Conservation (phyloP, 345 rosid genomes). For the Lepidium didymum region DNA sequence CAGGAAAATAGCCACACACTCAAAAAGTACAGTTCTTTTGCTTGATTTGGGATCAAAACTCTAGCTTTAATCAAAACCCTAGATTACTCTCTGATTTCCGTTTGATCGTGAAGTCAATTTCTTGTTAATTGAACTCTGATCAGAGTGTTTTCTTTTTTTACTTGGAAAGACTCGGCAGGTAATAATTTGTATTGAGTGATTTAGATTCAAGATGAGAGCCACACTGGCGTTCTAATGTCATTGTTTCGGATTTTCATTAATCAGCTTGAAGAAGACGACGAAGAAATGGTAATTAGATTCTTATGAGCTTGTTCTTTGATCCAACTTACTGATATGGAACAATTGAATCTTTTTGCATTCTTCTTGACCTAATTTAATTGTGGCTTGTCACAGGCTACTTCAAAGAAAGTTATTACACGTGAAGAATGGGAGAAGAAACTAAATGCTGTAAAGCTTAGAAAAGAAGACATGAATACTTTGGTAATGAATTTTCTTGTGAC, state of each 20-base stretch:
- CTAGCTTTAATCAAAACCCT: neutral
- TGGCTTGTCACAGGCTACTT: conserved; percentile 37
- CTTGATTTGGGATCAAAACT: neutral
- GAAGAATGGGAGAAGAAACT: conserved; percentile 97
- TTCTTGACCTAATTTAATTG: neutral
- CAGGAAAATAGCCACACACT: neutral
- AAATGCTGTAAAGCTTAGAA: conserved; percentile 72
- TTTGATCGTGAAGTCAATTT: neutral
- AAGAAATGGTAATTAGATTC: conserved; percentile 41
- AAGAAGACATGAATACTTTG: conserved; percentile 92
- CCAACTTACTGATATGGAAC: neutral
- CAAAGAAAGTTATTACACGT: conserved; percentile 66
- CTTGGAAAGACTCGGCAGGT: conserved; percentile 6
- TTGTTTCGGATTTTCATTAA: conserved; percentile 47
- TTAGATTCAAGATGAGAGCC: conserved; percentile 14
- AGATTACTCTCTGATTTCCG: neutral
- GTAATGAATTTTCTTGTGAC: conserved; percentile 98
- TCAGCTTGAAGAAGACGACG: conserved; percentile 51
- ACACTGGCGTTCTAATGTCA: conserved; percentile 46
- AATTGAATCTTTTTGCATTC: neutral
- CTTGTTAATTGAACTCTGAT: neutral
- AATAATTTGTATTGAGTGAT: neutral
- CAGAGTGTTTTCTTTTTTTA: neutral
- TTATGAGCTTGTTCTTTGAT: neutral
- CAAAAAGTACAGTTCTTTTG: neutral